Conservation (phyloP, 106 monocot species). For the Dioscorea alata region DNA sequence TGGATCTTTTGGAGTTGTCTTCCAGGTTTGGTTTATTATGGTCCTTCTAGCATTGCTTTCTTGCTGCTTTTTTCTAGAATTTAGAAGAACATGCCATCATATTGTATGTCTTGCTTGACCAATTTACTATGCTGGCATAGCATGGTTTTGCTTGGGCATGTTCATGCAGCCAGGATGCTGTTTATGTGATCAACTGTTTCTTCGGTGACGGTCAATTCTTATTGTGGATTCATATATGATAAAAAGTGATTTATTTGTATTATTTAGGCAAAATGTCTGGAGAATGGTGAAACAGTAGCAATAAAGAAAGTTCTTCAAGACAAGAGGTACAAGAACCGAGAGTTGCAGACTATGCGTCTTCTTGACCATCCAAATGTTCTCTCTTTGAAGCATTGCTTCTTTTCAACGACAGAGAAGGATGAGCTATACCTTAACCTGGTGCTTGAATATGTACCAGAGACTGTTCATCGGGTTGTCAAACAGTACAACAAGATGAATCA, state of each 20-base stretch:
- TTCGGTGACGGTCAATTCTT: too few relatives aligned
- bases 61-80: too few relatives aligned
- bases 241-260: not conserved
- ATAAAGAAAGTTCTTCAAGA: conserved; percentile 41
- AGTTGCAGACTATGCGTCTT: conserved; percentile 33
- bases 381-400: conserved; percentile 31
- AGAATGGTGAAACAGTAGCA: conserved; percentile 30
- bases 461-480: conserved; percentile 38
- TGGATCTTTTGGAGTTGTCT: conserved; percentile 61
- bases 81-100: too few relatives aligned
- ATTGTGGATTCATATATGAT: too few relatives aligned
- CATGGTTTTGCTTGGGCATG: too few relatives aligned
- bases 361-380: conserved; percentile 36
- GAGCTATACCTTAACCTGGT: conserved; percentile 41
- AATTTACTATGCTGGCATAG: too few relatives aligned
- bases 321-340: conserved; percentile 32
- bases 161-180: too few relatives aligned
- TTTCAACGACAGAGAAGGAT: conserved; percentile 40
- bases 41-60: too few relatives aligned
- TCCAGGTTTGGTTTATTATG: conserved; percentile 33
- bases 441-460: conserved; percentile 47
- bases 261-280: conserved; percentile 29
- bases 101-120: too few relatives aligned
- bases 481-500: conserved; percentile 46
- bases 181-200: too few relatives aligned